Evolutionary conservation across 208 protist species (phyloP).

Genomic region (Leishmania lainsoni): DNA sequence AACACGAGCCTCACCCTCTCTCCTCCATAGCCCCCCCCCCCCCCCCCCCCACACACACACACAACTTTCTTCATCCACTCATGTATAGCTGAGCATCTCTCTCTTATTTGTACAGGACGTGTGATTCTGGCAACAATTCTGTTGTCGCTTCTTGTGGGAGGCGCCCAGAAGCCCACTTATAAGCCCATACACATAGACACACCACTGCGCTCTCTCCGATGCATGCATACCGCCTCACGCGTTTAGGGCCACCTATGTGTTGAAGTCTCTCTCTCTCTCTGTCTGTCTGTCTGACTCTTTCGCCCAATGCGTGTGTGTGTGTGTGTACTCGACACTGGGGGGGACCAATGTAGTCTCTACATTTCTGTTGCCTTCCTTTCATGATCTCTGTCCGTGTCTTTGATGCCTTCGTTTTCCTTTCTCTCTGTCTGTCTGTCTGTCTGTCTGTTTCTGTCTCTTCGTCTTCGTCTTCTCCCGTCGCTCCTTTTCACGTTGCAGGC

Average conservation of each 20-base stretch:
- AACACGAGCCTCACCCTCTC: not conserved
- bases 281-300: too few species aligned
- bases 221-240: too few species aligned
- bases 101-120: too few species aligned
- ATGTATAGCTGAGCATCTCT: not conserved
- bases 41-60: not conserved
- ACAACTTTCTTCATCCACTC: not conserved
- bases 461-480: not conserved
- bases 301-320: not conserved
- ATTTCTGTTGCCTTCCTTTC: not conserved
- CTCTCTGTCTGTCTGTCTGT: not conserved
- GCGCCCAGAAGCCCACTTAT: too few species aligned
- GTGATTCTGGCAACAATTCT: not conserved
- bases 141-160: too few species aligned
- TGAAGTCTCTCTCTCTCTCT: too few species aligned
- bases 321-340: not conserved
- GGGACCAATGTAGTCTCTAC: not conserved
- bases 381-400: not conserved
- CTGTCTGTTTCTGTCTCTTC: not conserved
- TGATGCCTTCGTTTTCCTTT: not conserved
- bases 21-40: not conserved
- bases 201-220: too few species aligned
- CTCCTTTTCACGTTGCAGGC: not conserved
- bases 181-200: too few species aligned
- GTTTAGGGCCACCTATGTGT: too few species aligned